Evolutionary conservation across 305 asterid species (phyloP).

Genomic region (Solanum aculeatissimum): DNA sequence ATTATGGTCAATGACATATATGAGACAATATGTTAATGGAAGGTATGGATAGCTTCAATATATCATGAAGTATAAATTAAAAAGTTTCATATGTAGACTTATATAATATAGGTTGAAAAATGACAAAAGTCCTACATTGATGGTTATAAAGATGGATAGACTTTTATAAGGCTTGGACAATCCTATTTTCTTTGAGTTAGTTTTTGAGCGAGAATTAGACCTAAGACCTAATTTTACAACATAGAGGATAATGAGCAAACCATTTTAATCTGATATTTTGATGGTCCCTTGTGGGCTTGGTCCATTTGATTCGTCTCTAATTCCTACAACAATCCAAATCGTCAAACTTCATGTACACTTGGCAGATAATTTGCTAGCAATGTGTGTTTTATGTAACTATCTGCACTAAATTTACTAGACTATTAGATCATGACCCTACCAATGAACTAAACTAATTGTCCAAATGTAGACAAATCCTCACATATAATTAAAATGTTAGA

Average conservation of each 20-base stretch:
- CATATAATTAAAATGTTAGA: background rate
- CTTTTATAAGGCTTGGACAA: no score
- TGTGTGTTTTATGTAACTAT: no score
- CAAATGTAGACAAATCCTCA: no score
- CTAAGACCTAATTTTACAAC: no score
- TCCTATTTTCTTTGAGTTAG: no score
- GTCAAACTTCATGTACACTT: background rate
- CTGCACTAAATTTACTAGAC: background rate
- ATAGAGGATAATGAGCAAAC: background rate
- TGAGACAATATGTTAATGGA: no score
- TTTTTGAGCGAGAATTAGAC: no score
- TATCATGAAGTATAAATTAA: no score
- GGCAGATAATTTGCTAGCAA: background rate
- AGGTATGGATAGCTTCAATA: background rate
- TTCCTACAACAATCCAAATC: background rate
- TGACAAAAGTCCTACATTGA: no score
- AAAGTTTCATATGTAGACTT: no score
- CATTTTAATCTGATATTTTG: background rate
- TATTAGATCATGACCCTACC: background rate
- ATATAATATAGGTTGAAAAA: no score
- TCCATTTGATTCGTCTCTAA: background rate
- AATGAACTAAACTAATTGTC: background rate
- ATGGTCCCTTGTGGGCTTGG: background rate
- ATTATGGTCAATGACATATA: background rate
- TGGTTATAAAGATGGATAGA: no score